Evolutionary conservation across 2,329 filamentous ascomycete species (phyloP).

Genomic region (Penicillium sp.): DNA sequence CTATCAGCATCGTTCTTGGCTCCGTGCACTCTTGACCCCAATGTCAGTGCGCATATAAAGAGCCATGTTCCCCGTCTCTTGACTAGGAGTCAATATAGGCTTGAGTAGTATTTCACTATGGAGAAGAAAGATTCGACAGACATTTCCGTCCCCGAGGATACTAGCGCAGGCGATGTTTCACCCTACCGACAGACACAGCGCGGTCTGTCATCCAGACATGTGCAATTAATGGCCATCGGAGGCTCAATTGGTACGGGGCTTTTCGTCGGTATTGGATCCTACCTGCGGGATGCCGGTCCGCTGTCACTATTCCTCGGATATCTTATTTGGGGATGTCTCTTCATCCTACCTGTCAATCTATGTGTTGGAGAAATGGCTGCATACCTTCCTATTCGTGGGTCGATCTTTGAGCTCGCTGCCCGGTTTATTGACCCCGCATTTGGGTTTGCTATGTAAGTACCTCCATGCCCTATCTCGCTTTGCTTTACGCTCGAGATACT

Average conservation of each 20-base stretch:
- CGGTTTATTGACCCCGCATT: conserved; percentile 50
- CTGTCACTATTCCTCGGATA: conserved; percentile 38
- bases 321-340: conserved; percentile 34
- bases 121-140: conserved; percentile 22
- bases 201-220: conserved; percentile 39
- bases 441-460: conserved; percentile 38
- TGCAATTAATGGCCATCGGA: conserved; percentile 44
- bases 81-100: not conserved
- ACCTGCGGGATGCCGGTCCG: conserved; percentile 35
- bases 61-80: conserved; percentile 10
- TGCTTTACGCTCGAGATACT: not conserved
- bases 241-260: conserved; percentile 39
- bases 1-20: conserved; percentile 11
- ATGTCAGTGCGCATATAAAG: conserved; percentile 16
- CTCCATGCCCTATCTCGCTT: not conserved
- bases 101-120: conserved; percentile 1
- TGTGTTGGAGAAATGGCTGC: conserved; percentile 31
- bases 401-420: conserved; percentile 48
- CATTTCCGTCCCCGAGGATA: conserved; percentile 15
- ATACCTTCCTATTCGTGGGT: conserved; percentile 45
- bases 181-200: conserved; percentile 28
- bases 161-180: conserved; percentile 13
- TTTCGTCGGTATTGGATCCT: conserved; percentile 37
- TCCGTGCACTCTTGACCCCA: conserved; percentile 9
- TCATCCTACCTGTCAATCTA: conserved; percentile 34